Base-by-base conservation (phyloP, 2,329 filamentous ascomycete genomes). In the Gnomoniopsis sp. region DNA sequence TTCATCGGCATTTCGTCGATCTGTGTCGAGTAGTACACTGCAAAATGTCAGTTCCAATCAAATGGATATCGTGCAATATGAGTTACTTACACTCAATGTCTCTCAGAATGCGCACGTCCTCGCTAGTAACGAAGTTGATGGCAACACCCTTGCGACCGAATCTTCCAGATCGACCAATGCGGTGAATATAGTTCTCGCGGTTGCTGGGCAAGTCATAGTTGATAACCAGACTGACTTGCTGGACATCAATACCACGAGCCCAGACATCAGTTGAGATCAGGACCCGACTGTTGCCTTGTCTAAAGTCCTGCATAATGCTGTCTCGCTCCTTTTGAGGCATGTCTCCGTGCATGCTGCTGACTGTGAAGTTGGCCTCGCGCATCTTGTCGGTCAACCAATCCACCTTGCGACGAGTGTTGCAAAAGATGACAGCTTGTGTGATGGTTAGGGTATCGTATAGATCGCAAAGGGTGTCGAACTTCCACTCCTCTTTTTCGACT, bases 1-100 rank as follows among this genome's bases (percentile, higher is more conserved):
- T 89, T 89, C 95, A 99, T 98, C 74, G 95, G 95, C 95, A 99
- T 99, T 87, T 99, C 95, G 82, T 99, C 95, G 69, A 99, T 98
- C 84, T 99, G 95, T 77, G 95, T 99, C 87, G 91, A 96, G 89
- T 99, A 99, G 87, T 98, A 99, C 83, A 58, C 60, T 60, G 52
- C n/a, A 3, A 8, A 17, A 8, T 6, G 53, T 63, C 48, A 64
- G 62, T 23, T 17, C 15, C 12, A 6, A 33, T 14, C n/a, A 41
- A 36, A 2, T n/a, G 46, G 15, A 6, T 3, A 8, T 4, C 17
- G 23, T 21, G 14, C 11, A 33, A n/a, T 15, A 3, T 22, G 10
- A 17, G 1, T 15, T 33, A 60, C 57, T 58, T 30, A 60, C 97
- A 91, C 80, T 99, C 95, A 71, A 99, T 99, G 80, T 99, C 95